phyloP scores from a whole-genome alignment of 2,329 filamentous ascomycete genomes.

The Neofusicoccum laricinum region DNA sequence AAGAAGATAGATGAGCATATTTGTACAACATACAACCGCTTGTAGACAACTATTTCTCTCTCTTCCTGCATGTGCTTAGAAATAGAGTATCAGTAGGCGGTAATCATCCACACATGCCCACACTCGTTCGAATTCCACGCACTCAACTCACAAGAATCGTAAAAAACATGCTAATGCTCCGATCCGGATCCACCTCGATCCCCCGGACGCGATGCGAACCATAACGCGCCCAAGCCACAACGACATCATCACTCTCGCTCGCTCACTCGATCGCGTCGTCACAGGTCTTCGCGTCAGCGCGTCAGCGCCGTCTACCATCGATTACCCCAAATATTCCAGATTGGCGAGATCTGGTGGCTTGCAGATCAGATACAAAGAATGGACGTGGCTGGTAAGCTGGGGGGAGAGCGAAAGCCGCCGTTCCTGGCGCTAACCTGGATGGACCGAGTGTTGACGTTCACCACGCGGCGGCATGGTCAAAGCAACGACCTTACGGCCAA shows the following conservation, averaged over 20 bases:
- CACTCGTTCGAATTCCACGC: too few species aligned
- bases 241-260: neutral
- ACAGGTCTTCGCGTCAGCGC: neutral
- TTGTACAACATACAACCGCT: too few species aligned
- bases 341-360: conserved; percentile 13
- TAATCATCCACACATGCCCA: too few species aligned
- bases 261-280: neutral
- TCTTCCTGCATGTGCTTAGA: too few species aligned
- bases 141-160: too few species aligned
- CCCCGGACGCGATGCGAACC: too few species aligned
- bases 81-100: too few species aligned
- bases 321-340: neutral
- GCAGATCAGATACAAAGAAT: neutral
- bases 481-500: neutral
- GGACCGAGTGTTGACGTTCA: conserved; percentile 10
- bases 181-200: too few species aligned
- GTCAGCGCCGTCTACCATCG: neutral
- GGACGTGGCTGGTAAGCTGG: neutral
- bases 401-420: neutral
- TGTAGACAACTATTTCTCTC: too few species aligned
- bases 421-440: conserved; percentile 4
- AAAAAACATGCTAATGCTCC: too few species aligned
- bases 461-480: neutral
- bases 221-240: too few species aligned
- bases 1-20: too few species aligned